A percentile compares a stretch with the other conserved stretches of the same genome.
phyloP scores from a whole-genome alignment of 1,284 basidiomycete species.

The Coniferiporia weirii region DNA sequence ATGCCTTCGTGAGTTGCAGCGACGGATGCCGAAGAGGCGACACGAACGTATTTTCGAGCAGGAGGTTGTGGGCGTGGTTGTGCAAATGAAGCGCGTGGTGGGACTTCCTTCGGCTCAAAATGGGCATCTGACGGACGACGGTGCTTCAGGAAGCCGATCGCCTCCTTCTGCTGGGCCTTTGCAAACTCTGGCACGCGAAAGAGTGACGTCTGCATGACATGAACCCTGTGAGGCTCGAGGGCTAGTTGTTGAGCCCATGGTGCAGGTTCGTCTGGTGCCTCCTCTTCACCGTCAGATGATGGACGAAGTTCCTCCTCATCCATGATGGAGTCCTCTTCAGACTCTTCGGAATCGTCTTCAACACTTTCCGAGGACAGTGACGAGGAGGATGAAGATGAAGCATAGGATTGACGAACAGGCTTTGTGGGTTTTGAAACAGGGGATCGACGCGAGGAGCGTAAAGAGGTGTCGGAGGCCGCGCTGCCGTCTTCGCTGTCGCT shows the following conservation, averaged over 20 bases:
- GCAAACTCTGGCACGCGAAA: slow-evolving; percentile 73
- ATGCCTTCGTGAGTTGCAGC: slow-evolving; percentile 61
- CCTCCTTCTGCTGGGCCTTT: slow-evolving; percentile 46
- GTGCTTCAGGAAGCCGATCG: slow-evolving; percentile 45
- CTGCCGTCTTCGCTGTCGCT: slow-evolving; percentile 14
- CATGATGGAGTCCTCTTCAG: slow-evolving; percentile 14
- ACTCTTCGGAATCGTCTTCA: slow-evolving; percentile 1
- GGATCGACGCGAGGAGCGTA: not conserved
- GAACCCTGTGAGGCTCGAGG: slow-evolving; percentile 76
- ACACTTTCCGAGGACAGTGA: slow-evolving; percentile 8
- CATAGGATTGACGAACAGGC: not conserved
- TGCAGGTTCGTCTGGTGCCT: slow-evolving; percentile 26
- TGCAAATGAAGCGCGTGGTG: slow-evolving; percentile 14
- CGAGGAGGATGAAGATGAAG: slow-evolving; percentile 7
- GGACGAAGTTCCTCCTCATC: slow-evolving; percentile 32
- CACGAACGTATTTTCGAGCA: slow-evolving; percentile 65
- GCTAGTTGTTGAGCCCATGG: slow-evolving; percentile 69
- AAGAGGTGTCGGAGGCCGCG: not conserved
- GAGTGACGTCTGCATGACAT: slow-evolving; percentile 87
- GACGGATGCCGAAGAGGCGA: slow-evolving; percentile 58
- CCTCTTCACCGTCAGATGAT: slow-evolving; percentile 28
- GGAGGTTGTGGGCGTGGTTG: slow-evolving; percentile 59
- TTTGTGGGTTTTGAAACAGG: slow-evolving; percentile 7
- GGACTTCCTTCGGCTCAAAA: slow-evolving; percentile 46
- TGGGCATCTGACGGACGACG: slow-evolving; percentile 73